Conservation (phyloP, 2,329 filamentous ascomycete species). For the Biscogniauxia sp. region DNA sequence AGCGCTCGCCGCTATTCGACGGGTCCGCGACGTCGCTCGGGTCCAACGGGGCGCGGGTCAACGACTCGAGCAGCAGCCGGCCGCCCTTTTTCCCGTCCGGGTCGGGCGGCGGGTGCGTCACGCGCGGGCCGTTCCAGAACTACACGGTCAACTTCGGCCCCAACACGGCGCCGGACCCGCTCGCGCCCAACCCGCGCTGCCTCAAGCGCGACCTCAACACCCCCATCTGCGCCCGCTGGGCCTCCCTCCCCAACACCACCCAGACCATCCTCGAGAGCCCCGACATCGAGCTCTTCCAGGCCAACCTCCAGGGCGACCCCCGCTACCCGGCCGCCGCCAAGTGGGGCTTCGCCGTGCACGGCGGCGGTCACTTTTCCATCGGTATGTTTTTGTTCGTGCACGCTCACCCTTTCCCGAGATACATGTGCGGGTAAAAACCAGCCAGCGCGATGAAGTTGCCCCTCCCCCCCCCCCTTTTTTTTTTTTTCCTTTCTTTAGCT, state of each 20-base stretch:
- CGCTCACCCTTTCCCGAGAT: too few species aligned
- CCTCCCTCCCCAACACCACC: constrained; percentile 34
- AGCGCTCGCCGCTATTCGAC: constrained; percentile 44
- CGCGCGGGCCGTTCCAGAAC: constrained; percentile 43
- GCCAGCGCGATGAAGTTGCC: background rate
- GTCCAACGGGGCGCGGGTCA: constrained; percentile 40
- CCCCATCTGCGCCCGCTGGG: constrained; percentile 28
- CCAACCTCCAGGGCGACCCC: constrained; percentile 39
- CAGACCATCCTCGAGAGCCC: constrained; percentile 36
- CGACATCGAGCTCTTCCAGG: constrained; percentile 40
- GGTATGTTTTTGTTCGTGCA: constrained; percentile 21
- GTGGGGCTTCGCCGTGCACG: constrained; percentile 31
- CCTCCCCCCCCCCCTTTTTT: too few species aligned
- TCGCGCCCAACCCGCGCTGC: constrained; percentile 41
- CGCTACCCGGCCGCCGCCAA: constrained; percentile 25
- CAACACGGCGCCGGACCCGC: constrained; percentile 27
- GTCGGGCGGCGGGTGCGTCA: constrained; percentile 53
- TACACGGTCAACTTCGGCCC: constrained; percentile 41
- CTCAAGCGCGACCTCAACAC: constrained; percentile 41
- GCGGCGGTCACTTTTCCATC: constrained; percentile 36
- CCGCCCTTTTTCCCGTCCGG: constrained; percentile 39
- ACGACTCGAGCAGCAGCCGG: constrained; percentile 13
- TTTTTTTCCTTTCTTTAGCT: background rate
- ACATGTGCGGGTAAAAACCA: too few species aligned
- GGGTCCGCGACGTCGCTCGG: constrained; percentile 43